A percentile compares a stretch with the other conserved stretches of the same genome.
phyloP scores from a whole-genome alignment of 768 basidiomycete species.

The Trichaptum fuscoviolaceum region DNA sequence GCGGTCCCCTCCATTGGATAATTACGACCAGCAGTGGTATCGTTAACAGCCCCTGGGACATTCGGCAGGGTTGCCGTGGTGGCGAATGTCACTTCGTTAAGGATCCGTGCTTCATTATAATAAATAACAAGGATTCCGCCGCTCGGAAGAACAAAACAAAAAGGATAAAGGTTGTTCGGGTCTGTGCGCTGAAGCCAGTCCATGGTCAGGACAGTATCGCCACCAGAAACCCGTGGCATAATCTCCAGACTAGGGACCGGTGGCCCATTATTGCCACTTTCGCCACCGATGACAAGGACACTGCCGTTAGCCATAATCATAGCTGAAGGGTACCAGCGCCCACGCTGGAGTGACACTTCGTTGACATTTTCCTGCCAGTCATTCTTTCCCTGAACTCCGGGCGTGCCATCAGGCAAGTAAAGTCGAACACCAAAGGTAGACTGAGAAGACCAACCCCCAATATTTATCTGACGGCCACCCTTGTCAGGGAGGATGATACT shows the following conservation, averaged over 20 bases:
- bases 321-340: slow-evolving; percentile 73
- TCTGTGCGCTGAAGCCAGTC: slow-evolving; percentile 69
- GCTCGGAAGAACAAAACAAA: slow-evolving; percentile 65
- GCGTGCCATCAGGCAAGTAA: slow-evolving; percentile 62
- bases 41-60: slow-evolving; percentile 68
- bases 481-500: slow-evolving; percentile 73
- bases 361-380: slow-evolving; percentile 75
- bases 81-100: slow-evolving; percentile 59
- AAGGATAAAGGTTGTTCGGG: slow-evolving; percentile 79
- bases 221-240: slow-evolving; percentile 61
- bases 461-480: slow-evolving; percentile 56
- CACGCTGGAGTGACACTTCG: slow-evolving; percentile 54
- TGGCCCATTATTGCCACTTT: slow-evolving; percentile 63
- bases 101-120: slow-evolving; percentile 75
- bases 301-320: slow-evolving; percentile 70
- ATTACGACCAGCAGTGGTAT: slow-evolving; percentile 64
- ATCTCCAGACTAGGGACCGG: slow-evolving; percentile 69
- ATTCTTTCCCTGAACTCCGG: slow-evolving; percentile 66
- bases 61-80: slow-evolving; percentile 61
- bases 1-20: slow-evolving; percentile 76
- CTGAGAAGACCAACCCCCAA: slow-evolving; percentile 65
- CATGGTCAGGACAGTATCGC: slow-evolving; percentile 52
- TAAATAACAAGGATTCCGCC: slow-evolving; percentile 70
- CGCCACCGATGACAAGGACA: slow-evolving; percentile 70
- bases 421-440: slow-evolving; percentile 72